Base-by-base conservation (phyloP, 192 early-diverging fungal species). In the Borealophlyctis nickersoniae region DNA sequence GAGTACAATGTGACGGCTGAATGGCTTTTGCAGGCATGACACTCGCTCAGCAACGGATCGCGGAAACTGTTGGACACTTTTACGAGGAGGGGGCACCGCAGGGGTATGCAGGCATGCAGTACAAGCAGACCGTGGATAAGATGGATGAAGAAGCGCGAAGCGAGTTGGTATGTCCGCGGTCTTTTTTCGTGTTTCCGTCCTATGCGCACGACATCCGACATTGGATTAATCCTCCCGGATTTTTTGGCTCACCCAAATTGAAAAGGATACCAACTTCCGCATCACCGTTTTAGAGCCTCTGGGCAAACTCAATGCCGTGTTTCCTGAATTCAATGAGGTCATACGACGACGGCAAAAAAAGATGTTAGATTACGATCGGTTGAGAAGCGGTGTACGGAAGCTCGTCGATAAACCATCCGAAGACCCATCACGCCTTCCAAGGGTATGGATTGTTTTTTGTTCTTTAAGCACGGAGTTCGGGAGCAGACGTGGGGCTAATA, bases 241-340 rank as follows among this genome's bases (percentile, higher is more conserved):
- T 32, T 0, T 59, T 39, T 35, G 39, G 19, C 9, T 7, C 19
- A 45, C 19, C 39, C 19, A 7, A 13, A 7, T 19, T 45, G 39
- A 45, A 36, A 39, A 74, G 89, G 91, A 96, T 70, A 82, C 84
- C 4, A 88, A 87, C 32, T 99, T 90, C 74, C 80, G 88, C 36
- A 75, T 85, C 2, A 91, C 96, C 14, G 93, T 98, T 3, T 69
- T 95, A 60, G 89, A 98, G 48, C 96, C 97, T 1, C 74, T 99
- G 52, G 90, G 89, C 27, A 85, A 89, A 59, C 88, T 91, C 69
- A 69, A 73, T 27, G 78, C 85, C 80, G 55, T 94, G 56, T 88
- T 99, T 63, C 95, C 97, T 2, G 93, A 95, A 59, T 86, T 96
- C 65, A 93, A 95, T 71, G 91, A 94, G 65, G 88, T 90, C 19